Evolutionary conservation across 208 protist genomes (phyloP).

Genomic region (Giardia muris): DNA sequence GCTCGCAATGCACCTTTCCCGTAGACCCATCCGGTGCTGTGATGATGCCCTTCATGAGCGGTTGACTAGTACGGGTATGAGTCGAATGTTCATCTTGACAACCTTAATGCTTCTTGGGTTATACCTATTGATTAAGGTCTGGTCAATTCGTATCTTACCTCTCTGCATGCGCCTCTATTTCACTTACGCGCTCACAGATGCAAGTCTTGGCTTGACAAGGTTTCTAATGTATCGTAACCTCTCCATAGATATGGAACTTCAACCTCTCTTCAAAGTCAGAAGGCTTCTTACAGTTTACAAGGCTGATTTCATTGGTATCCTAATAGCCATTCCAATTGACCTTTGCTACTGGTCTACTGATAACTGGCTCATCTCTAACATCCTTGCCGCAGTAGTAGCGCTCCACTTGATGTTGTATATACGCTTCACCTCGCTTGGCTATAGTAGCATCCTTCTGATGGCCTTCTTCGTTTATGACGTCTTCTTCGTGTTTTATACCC

Average conservation of each 20-base stretch:
- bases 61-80: background rate
- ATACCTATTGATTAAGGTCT: background rate
- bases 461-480: conserved; percentile 25
- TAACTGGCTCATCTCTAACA: background rate
- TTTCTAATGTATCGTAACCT: background rate
- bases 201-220: background rate
- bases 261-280: background rate
- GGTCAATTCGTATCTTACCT: background rate
- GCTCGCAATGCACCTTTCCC: no score
- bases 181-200: background rate
- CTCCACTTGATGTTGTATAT: background rate
- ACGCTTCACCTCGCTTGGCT: background rate
- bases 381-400: background rate
- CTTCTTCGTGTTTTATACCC: conserved; percentile 27
- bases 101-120: background rate
- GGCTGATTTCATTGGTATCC: background rate
- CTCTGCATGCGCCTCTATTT: background rate
- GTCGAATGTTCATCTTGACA: background rate
- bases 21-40: no score
- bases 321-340: background rate
- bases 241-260: background rate
- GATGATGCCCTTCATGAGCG: background rate
- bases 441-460: background rate
- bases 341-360: background rate
- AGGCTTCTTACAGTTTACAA: background rate